phyloP scores from a whole-genome alignment of 495 filamentous ascomycete species.

The Mytilinidion resinicola region DNA sequence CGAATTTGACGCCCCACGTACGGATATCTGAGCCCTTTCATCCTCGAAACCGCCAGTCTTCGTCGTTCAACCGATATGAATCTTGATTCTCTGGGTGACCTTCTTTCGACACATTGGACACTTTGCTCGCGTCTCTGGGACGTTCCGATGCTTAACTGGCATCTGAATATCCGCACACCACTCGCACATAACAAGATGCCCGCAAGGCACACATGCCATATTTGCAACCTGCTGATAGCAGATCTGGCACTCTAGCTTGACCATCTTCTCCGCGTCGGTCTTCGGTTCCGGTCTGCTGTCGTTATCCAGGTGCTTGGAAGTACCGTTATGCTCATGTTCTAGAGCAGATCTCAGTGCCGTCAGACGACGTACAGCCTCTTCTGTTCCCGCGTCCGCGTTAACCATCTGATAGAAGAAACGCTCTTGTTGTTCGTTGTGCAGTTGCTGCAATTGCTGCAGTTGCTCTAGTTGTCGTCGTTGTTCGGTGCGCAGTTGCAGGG shows the following conservation, averaged over 20 bases:
- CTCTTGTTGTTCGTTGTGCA: too few species aligned
- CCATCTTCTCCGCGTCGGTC: constrained; percentile 42
- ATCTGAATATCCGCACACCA: constrained; percentile 36
- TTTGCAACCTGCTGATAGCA: constrained; percentile 51
- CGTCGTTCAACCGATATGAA: constrained; percentile 13
- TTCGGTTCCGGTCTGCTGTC: constrained; percentile 43
- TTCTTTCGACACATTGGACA: constrained; percentile 38
- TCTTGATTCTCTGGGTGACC: constrained; percentile 22
- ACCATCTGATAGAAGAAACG: too few species aligned
- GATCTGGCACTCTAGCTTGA: constrained; percentile 50
- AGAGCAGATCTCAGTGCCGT: background rate
- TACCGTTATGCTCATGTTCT: background rate
- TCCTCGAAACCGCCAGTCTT: too few species aligned
- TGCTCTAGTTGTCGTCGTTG: too few species aligned
- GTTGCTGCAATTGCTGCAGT: too few species aligned
- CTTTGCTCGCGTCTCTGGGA: constrained; percentile 21
- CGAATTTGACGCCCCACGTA: too few species aligned
- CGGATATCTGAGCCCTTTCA: too few species aligned
- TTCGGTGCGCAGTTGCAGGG: too few species aligned
- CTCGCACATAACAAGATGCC: constrained; percentile 50
- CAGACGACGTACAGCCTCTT: background rate
- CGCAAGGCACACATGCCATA: constrained; percentile 50
- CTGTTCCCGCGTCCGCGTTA: too few species aligned
- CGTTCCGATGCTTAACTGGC: constrained; percentile 27
- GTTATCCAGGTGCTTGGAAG: constrained; percentile 27